These are phyloP conservation scores for Geotrichum cucujoidarum DNA, from an alignment of 1,139 yeast genomes.

Conservation along the genomic window DNA sequence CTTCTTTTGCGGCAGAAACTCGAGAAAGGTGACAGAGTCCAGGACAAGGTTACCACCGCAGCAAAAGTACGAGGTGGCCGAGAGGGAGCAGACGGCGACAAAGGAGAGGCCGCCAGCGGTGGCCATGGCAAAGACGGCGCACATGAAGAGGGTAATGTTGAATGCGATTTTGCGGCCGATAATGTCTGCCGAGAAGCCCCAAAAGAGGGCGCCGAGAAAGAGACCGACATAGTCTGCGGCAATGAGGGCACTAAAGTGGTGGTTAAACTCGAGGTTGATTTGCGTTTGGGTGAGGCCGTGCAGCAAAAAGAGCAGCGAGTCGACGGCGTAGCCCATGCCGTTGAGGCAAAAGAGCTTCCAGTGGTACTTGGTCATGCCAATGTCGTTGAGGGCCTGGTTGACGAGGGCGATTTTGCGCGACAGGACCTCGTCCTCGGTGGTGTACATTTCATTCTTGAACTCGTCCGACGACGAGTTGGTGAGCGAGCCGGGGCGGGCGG, in stretches of 20 bases:
- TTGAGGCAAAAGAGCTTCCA: conserved; percentile 31
- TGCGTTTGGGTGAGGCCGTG: conserved; percentile 42
- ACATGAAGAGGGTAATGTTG: conserved; percentile 48
- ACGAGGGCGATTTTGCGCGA: conserved; percentile 26
- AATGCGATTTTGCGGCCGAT: conserved; percentile 55
- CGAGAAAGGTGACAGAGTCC: conserved; percentile 57
- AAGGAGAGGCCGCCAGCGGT: conserved; percentile 49
- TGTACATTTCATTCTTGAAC: conserved; percentile 19
- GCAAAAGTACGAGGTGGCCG: conserved; percentile 35
- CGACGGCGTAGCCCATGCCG: conserved; percentile 64
- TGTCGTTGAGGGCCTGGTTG: conserved; percentile 33
- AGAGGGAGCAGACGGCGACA: conserved; percentile 47
- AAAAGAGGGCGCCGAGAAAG: conserved; percentile 50
- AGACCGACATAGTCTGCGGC: conserved; percentile 47
- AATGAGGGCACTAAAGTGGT: conserved; percentile 37
- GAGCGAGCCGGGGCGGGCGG: neutral
- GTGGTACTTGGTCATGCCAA: conserved; percentile 32
- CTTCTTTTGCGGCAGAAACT: conserved; percentile 50
- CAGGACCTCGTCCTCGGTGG: conserved; percentile 23
- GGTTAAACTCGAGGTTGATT: conserved; percentile 27
- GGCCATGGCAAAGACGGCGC: conserved; percentile 49
- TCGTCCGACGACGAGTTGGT: conserved; percentile 4
- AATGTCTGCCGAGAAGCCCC: conserved; percentile 45
- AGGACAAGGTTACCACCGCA: conserved; percentile 57
- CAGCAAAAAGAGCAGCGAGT: conserved; percentile 49